A percentile compares a stretch with the other conserved stretches of the same genome.
Evolutionary conservation across 2,329 filamentous ascomycete species (phyloP).

Genomic region (Cordyceps pruinosa): DNA sequence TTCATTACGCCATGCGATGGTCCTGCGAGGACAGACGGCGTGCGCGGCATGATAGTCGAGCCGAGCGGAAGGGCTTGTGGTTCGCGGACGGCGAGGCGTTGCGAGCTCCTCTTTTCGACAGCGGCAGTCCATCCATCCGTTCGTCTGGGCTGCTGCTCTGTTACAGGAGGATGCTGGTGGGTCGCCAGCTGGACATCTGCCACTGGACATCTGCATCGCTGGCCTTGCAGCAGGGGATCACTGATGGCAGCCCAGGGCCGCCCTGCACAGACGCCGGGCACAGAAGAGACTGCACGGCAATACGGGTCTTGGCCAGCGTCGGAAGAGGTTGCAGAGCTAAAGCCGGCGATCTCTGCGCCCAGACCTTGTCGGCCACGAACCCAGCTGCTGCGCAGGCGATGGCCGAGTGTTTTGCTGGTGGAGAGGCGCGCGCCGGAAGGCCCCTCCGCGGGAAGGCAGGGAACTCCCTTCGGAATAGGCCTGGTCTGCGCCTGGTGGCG

Average conservation of each 20-base stretch:
- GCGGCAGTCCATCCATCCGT: not conserved
- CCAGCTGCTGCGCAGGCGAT: not conserved
- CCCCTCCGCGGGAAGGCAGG: not conserved
- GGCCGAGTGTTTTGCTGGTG: not conserved
- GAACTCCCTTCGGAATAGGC: not conserved
- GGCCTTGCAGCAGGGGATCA: too few species aligned
- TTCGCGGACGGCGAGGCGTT: too few species aligned
- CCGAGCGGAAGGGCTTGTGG: too few species aligned
- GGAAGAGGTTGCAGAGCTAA: not conserved
- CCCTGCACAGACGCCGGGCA: not conserved
- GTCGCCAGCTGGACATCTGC: too few species aligned
- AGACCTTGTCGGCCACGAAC: not conserved
- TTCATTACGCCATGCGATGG: too few species aligned
- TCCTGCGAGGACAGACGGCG: too few species aligned
- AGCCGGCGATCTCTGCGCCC: not conserved
- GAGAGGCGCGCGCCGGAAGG: not conserved
- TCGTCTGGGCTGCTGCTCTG: not conserved
- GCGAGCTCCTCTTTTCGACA: not conserved
- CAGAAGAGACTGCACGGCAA: not conserved
- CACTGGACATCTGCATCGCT: too few species aligned
- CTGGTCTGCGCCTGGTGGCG: not conserved
- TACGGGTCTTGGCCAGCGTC: not conserved
- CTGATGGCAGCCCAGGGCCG: too few species aligned
- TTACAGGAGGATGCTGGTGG: too few species aligned
- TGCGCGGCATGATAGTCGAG: too few species aligned